These are phyloP conservation scores for Xylaria sp. DNA, from an alignment of 2,329 filamentous ascomycete genomes.

Conservation along the genomic window DNA sequence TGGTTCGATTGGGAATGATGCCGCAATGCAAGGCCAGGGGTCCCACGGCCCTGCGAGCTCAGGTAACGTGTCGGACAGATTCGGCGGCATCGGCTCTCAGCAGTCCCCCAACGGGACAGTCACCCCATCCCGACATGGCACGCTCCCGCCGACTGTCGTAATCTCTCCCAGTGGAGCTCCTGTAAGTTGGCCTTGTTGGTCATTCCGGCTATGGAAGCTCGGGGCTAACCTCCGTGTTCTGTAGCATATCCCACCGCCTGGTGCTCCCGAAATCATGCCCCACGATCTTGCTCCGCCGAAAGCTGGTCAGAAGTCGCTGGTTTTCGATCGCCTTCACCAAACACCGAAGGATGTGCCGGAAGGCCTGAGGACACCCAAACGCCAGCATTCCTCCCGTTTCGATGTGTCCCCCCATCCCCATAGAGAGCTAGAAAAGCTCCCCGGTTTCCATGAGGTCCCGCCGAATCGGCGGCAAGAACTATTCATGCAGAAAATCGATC, in stretches of 20 bases:
- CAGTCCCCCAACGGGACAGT: constrained; percentile 57
- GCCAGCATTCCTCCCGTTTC: constrained; percentile 96
- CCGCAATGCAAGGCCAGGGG: constrained; percentile 49
- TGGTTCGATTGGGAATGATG: constrained; percentile 49
- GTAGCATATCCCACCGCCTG: constrained; percentile 89
- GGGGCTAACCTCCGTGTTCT: not conserved
- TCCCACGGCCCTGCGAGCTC: constrained; percentile 32
- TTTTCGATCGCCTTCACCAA: constrained; percentile 88
- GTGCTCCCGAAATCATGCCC: constrained; percentile 96
- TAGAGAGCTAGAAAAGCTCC: constrained; percentile 93
- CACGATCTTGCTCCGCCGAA: constrained; percentile 95
- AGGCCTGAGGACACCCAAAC: constrained; percentile 90
- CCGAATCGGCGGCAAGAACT: constrained; percentile 93
- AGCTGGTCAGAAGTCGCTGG: constrained; percentile 83
- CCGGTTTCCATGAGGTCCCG: constrained; percentile 96
- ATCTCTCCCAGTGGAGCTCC: constrained; percentile 94
- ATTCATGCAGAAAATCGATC: constrained; percentile 99
- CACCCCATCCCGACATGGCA: constrained; percentile 67
- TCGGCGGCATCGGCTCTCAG: constrained; percentile 44
- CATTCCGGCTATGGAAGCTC: not conserved
- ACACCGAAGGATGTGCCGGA: constrained; percentile 97
- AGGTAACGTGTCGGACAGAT: constrained; percentile 45
- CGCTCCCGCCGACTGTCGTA: constrained; percentile 84
- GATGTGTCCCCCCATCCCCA: constrained; percentile 97
- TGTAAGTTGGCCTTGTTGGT: constrained; percentile 58